Conservation (phyloP, 306 rosid species). For the Fragaria iinumae region DNA sequence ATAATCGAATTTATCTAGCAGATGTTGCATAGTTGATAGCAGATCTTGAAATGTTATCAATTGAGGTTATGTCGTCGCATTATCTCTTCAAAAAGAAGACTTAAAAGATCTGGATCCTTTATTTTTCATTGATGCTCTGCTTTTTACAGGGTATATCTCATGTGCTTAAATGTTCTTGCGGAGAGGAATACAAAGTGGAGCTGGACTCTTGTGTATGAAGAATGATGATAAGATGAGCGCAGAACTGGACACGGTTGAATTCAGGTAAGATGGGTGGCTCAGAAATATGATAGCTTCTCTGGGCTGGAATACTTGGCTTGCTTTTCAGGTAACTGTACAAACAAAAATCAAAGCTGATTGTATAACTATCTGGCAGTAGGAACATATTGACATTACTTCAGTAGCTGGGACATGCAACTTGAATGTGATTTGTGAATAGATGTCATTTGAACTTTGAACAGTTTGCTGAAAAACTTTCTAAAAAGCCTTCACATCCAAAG, state of each 20-base stretch:
- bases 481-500: background rate
- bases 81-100: background rate
- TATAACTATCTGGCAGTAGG: background rate
- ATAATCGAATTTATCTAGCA: background rate
- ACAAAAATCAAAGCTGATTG: background rate
- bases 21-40: background rate
- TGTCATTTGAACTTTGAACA: slow-evolving; percentile 2
- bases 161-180: slow-evolving; percentile 74
- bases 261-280: slow-evolving; percentile 3
- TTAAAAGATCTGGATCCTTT: slow-evolving; percentile 3
- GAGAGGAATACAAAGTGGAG: slow-evolving; percentile 61
- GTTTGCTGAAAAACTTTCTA: background rate
- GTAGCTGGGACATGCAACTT: background rate
- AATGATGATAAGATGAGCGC: background rate
- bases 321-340: slow-evolving; percentile 18
- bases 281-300: slow-evolving; percentile 7
- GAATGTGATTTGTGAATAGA: slow-evolving; percentile 8
- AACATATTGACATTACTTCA: slow-evolving; percentile 16
- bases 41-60: slow-evolving; percentile 15
- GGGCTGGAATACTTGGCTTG: slow-evolving; percentile 13
- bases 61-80: slow-evolving; percentile 4
- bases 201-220: slow-evolving; percentile 31
- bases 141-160: slow-evolving; percentile 60
- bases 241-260: slow-evolving; percentile 18
- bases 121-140: slow-evolving; percentile 33